Conservation (phyloP, 352 stramenopile genomes). For the Phytophthora agathidicida region DNA sequence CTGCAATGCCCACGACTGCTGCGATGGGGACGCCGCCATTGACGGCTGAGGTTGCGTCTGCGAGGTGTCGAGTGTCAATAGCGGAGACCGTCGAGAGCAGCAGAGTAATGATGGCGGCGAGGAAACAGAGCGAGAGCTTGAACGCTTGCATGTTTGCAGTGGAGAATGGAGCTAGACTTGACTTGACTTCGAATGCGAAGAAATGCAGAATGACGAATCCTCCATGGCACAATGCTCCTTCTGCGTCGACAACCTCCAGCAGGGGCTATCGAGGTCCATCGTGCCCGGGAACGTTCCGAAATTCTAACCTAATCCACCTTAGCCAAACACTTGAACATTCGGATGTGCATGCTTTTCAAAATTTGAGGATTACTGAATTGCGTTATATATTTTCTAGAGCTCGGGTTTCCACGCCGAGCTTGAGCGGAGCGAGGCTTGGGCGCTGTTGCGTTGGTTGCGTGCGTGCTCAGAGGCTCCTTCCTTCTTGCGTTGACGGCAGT, state of each 20-base stretch:
- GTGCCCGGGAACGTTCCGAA: constrained; percentile 33
- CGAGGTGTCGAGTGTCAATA: constrained; percentile 12
- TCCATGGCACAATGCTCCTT: constrained; percentile 1
- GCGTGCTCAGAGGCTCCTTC: too few species aligned
- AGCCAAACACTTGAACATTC: too few species aligned
- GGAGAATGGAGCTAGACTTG: background rate
- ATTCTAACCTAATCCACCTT: too few species aligned
- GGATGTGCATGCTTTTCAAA: constrained; percentile 14
- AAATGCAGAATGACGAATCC: constrained; percentile 36
- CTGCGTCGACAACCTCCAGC: constrained; percentile 16
- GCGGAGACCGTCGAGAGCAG: constrained; percentile 14
- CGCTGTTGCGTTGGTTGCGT: too few species aligned
- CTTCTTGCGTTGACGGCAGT: too few species aligned
- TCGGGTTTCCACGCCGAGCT: too few species aligned
- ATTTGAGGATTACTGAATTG: constrained; percentile 27
- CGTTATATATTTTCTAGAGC: too few species aligned
- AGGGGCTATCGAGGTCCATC: too few species aligned
- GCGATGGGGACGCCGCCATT: constrained; percentile 3
- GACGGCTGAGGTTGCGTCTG: background rate
- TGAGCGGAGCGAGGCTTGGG: too few species aligned
- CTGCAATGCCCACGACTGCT: constrained; percentile 21
- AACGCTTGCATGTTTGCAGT: constrained; percentile 26
- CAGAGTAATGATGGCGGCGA: constrained; percentile 7
- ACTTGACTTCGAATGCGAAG: constrained; percentile 19
- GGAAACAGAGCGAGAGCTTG: constrained; percentile 22